Conservation (phyloP, 495 filamentous ascomycete genomes). For the Neurospora sp. region DNA sequence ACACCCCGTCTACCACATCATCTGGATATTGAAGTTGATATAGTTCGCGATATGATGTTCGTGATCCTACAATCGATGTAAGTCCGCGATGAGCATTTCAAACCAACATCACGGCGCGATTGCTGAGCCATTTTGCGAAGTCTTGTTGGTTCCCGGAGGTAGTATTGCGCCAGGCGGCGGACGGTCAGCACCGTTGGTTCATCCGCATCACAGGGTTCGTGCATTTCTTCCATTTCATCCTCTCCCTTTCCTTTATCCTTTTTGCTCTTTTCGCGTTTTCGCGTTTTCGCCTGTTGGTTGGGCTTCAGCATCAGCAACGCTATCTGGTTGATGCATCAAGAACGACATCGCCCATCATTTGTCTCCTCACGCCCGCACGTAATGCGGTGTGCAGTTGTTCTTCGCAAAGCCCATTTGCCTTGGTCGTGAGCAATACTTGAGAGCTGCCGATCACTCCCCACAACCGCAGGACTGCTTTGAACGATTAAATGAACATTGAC, state of each 20-base stretch:
- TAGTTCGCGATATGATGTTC: neutral
- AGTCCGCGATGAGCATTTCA: neutral
- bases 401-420: neutral
- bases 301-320: no score
- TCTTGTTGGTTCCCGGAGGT: neutral
- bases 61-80: neutral
- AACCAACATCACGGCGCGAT: neutral
- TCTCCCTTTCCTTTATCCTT: no score
- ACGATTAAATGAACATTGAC: neutral
- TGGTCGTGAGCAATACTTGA: neutral
- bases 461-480: neutral
- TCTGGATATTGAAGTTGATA: no score
- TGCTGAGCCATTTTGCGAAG: neutral
- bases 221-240: no score
- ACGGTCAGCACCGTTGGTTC: neutral
- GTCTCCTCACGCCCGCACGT: no score
- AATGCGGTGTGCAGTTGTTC: no score
- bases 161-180: neutral
- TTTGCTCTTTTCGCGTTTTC: no score
- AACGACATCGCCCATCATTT: no score
- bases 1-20: neutral
- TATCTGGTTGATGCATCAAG: no score
- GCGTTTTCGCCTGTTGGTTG: no score
- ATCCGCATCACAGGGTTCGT: no score
- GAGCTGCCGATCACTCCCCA: neutral